These are phyloP conservation scores for Phaffomyces thermotolerans DNA, from an alignment of 805 yeast species.

Conservation along the genomic window DNA sequence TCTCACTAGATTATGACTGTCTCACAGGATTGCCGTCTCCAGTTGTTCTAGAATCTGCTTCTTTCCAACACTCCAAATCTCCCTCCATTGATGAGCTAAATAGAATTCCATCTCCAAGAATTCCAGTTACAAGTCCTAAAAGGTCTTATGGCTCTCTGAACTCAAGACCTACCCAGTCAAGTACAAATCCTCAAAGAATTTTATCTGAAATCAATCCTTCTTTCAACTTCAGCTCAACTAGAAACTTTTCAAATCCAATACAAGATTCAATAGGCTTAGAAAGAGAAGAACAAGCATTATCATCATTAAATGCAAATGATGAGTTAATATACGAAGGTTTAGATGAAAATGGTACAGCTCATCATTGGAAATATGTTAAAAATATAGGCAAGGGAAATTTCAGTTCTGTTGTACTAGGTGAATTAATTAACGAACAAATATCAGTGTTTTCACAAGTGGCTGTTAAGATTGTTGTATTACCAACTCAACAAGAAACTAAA, in stretches of 20 bases:
- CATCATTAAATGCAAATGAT: neutral
- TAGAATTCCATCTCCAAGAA: neutral
- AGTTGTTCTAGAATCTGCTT: conserved; percentile 14
- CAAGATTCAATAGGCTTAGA: neutral
- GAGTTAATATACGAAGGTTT: conserved; percentile 9
- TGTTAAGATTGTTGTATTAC: conserved; percentile 53
- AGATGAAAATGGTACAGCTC: conserved; percentile 10
- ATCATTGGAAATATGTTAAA: conserved; percentile 28
- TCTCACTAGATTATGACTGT: conserved; percentile 26
- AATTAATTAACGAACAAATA: conserved; percentile 13
- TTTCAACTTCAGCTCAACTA: conserved; percentile 9
- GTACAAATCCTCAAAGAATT: conserved; percentile 18
- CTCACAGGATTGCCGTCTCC: conserved; percentile 43
- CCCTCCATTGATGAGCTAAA: neutral
- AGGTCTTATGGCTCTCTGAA: conserved; percentile 2
- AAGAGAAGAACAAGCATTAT: conserved; percentile 2
- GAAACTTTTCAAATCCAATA: conserved; percentile 17
- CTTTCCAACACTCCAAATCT: neutral
- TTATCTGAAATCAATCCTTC: conserved; percentile 33
- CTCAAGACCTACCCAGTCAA: conserved; percentile 6
- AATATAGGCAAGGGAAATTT: conserved; percentile 64
- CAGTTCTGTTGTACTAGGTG: conserved; percentile 53
- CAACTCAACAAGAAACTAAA: conserved; percentile 33
- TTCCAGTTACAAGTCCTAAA: neutral
- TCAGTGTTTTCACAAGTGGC: conserved; percentile 41